phyloP scores from a whole-genome alignment of 1,284 basidiomycete genomes.

The Trametes versicolor region DNA sequence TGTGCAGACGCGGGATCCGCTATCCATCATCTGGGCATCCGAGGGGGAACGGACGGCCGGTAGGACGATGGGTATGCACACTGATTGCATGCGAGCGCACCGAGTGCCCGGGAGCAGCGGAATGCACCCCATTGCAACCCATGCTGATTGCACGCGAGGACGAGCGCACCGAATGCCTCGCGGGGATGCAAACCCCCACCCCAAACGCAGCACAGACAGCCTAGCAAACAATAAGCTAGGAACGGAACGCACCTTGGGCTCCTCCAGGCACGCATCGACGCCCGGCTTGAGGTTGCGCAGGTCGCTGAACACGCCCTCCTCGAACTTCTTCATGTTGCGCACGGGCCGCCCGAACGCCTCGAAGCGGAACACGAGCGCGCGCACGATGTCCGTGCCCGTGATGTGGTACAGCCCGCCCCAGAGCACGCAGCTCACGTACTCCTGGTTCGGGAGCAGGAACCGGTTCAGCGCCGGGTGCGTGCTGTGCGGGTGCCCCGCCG shows the following conservation, averaged over 20 bases:
- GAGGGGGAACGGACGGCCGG: conserved; percentile 1
- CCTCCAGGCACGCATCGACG: conserved; percentile 88
- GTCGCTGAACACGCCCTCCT: conserved; percentile 94
- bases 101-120: no score
- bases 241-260: conserved; percentile 79
- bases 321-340: conserved; percentile 89
- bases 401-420: conserved; percentile 93
- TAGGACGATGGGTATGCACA: background rate
- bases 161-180: background rate
- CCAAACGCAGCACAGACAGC: no score
- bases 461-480: conserved; percentile 81
- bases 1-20: background rate
- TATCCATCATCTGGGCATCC: background rate
- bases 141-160: background rate
- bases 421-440: conserved; percentile 89
- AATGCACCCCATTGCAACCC: background rate
- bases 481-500: conserved; percentile 48
- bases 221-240: background rate
- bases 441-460: conserved; percentile 85
- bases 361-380: conserved; percentile 89
- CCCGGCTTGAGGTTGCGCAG: conserved; percentile 92
- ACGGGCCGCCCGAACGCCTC: conserved; percentile 89
- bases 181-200: no score
- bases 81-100: background rate
- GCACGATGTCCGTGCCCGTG: conserved; percentile 90